Base-by-base conservation (phyloP, 2,329 filamentous ascomycete species). In the Arthrobotrys sphaeroides region DNA sequence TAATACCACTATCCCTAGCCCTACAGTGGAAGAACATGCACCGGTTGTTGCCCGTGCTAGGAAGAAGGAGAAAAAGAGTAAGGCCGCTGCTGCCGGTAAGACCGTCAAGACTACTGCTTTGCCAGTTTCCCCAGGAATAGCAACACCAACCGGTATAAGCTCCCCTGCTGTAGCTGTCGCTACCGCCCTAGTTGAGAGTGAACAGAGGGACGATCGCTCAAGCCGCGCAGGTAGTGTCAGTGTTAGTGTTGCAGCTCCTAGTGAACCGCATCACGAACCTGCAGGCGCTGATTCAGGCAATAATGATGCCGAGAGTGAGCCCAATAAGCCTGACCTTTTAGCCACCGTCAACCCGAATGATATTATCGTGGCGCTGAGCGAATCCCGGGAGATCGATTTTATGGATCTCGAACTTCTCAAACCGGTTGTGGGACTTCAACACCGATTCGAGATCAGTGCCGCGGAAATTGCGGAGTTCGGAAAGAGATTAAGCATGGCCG, bases 1-100 rank as follows among this genome's bases (percentile, higher is more conserved):
- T 72, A 82, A 85, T 10, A 85, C 87, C 60, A 83, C 84, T 13
- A 86, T 88, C 77, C 87, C 88, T 28, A 77, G 78, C 24, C 78
- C 81, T 36, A 82, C 82, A 7, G 84, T 85, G 53, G 85, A 86
- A 78, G 84, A 85, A 7, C 84, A 87, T 78, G 92, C 89, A 5
- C 92, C 92, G 0, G 90, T 96, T 42, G 82, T 93, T 55, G 91
- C 91, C 33, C 88, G 92, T 61, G 93, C 93, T 85, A 94, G 93
- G 85, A 95, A 94, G 83, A 88, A 91, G 81, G 94, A 93, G 83
- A 89, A 90, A 79, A 90, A 88, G 79, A 68, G 81, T 80, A 79
- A 75, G 61, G 73, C 76, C 77, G 59, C 79, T 6, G 45, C 40
- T 28, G n/a, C 45, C 20, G 38, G 24, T 59, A 75, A 59, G 28